Evolutionary conservation across 2,329 filamentous ascomycete species (phyloP), one percentile per base, ranked within the genome.

Genomic region (Sporothrix dimorphospora): DNA sequence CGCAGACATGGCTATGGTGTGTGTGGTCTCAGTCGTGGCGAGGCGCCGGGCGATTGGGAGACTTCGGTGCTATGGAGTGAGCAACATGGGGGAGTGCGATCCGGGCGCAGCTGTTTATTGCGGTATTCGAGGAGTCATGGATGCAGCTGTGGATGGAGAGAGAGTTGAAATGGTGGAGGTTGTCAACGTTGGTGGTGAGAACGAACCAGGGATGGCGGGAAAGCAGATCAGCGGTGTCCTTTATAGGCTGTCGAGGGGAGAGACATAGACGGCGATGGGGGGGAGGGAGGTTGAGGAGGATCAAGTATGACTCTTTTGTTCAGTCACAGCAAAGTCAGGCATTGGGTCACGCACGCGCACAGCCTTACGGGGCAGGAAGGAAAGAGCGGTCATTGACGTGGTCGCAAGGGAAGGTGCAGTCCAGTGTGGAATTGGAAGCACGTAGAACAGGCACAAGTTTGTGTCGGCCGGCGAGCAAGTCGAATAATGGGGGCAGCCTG

Each of bases 1-100:
- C 71, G 78, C 82, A 57, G 87, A 82, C 88, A 90, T 91, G 74
- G 70, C 82, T 51, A 49, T 19, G 27, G n/a, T 45, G 9, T 19
- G 12, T 1, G 11, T n/a, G 2, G 40, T 45, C 59, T 42, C 59
- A 12, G 63, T 45, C 40, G 24, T 47, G 45, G 19, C 45, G 38
- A 11, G 34, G 24, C 2, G 14, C 34, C 11, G 24, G 57, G 30
- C n/a, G 65, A 38, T 9, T 14, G 9, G 19, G n/a, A 4, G 11
- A n/a, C n/a, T 51, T 42, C 14, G 40, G 30, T 27, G 55, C 45
- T 30, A 51, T n/a, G 12, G 7, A 34, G 63, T 27, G 63, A 42
- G 59, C 59, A 65, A 45, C 59, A 65, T 45, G 59, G 38, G 40
- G 27, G 59, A 65, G n/a, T 65, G 59, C 59, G 38, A 38, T 47